phyloP scores from a whole-genome alignment of 495 filamentous ascomycete genomes.

The Neurospora hispaniola region DNA sequence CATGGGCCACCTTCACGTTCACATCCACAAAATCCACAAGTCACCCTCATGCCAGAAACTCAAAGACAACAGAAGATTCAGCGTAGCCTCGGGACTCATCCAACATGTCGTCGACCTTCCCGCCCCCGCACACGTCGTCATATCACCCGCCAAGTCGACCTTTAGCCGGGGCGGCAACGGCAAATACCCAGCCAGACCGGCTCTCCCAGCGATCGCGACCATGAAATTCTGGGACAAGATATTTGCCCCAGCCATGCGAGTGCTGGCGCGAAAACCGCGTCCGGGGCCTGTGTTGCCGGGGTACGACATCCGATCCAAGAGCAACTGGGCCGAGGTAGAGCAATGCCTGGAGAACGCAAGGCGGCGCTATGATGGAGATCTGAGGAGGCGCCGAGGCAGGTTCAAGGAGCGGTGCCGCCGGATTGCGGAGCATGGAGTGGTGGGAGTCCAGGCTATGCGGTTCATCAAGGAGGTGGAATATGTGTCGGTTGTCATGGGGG shows the following conservation, averaged over 20 bases:
- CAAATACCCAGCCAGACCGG: background rate
- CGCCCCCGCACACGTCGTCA: background rate
- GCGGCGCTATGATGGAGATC: background rate
- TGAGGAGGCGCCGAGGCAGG: background rate
- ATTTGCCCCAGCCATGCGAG: background rate
- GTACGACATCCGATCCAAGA: background rate
- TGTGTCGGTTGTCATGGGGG: background rate
- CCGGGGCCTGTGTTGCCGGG: background rate
- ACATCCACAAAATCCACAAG: background rate
- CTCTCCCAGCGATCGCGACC: background rate
- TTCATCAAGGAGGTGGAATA: background rate
- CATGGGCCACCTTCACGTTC: background rate
- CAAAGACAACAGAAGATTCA: background rate
- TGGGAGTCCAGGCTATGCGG: background rate
- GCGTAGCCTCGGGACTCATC: background rate
- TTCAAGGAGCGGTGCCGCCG: background rate
- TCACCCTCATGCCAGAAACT: background rate
- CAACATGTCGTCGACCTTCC: background rate
- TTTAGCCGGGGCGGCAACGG: background rate
- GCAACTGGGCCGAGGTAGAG: background rate
- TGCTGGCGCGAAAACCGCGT: background rate
- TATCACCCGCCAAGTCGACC: background rate
- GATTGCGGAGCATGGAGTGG: background rate
- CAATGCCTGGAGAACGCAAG: background rate
- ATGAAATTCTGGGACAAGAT: background rate